Base-by-base conservation (phyloP, 1,139 yeast species). In the Magnusiomyces fungicola region DNA sequence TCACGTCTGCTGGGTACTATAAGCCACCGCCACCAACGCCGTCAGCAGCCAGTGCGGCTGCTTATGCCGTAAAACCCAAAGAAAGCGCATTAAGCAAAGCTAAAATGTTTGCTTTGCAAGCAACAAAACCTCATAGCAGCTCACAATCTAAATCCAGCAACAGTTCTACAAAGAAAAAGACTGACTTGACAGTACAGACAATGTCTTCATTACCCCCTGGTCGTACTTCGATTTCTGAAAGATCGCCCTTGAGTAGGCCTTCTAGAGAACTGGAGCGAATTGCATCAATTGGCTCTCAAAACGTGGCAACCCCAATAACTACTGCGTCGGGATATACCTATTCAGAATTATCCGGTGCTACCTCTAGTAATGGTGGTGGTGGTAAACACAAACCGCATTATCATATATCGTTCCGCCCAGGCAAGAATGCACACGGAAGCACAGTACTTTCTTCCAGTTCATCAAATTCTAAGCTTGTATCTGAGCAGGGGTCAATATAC, bases 391-490 rank as follows among this genome's bases (percentile, higher is more conserved):
- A 42, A 16, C 24, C 25, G 3, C 38, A 42, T 30, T 42, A 71
- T 48, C 74, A 70, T 49, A 62, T 73, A 19, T 61, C 66, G 27
- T 68, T 65, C 56, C 62, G 69, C 47, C 63, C 65, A 43, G 62
- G 70, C 36, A 70, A 71, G 46, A 74, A 70, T 45, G 60, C 66
- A 3, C 69, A 69, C 33, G 65, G 68, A 1, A 64, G 67, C 1
- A 63, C 64, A 21, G 67, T 67, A 1, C 62, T 75, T 7, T 74
- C 79, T 6, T 72, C 77, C 1, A 67, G 75, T 12, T 69, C 75
- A 0, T 74, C 79, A 18, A 75, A 74, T 52, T 75, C 79, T 0
- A 71, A 69, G 48, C 63, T 72, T 25, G 64, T 72, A 1, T 69
- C 73, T 12, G 75, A 72, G 19, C 62, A 67, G 43, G 68, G 65